Evolutionary conservation across 306 rosid species (phyloP).

Genomic region (Rubus parviflorus): DNA sequence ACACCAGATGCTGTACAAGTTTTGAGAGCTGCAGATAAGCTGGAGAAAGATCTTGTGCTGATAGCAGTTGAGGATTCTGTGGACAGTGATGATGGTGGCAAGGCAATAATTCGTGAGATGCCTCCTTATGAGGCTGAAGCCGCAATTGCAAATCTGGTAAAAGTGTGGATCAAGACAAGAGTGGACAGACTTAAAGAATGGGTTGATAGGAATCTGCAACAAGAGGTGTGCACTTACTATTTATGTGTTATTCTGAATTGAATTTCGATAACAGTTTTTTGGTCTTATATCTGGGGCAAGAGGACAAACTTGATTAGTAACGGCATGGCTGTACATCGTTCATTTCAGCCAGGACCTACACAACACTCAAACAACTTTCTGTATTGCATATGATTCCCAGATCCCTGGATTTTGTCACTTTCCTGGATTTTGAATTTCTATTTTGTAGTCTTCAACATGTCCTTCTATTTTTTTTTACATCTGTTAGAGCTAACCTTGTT

Average conservation of each 20-base stretch:
- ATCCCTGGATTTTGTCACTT: neutral
- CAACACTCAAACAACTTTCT: neutral
- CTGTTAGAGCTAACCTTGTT: conserved; percentile 34
- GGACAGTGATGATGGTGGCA: conserved; percentile 96
- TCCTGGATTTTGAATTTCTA: neutral
- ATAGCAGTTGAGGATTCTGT: conserved; percentile 96
- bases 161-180: conserved; percentile 86
- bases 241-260: neutral
- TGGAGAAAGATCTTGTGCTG: conserved; percentile 96
- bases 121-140: conserved; percentile 95
- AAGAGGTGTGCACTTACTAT: conserved; percentile 68
- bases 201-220: conserved; percentile 94
- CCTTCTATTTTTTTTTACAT: neutral
- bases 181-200: conserved; percentile 85
- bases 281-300: neutral
- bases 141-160: conserved; percentile 89
- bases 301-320: neutral
- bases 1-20: conserved; percentile 96
- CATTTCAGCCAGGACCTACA: neutral
- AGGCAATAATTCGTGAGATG: conserved; percentile 98
- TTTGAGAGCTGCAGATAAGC: conserved; percentile 91
- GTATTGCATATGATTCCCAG: neutral
- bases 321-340: neutral
- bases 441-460: neutral
- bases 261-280: neutral